These are phyloP conservation scores for Vitis hybrid DNA, from an alignment of 177 flowering plant species.

Conservation along the genomic window DNA sequence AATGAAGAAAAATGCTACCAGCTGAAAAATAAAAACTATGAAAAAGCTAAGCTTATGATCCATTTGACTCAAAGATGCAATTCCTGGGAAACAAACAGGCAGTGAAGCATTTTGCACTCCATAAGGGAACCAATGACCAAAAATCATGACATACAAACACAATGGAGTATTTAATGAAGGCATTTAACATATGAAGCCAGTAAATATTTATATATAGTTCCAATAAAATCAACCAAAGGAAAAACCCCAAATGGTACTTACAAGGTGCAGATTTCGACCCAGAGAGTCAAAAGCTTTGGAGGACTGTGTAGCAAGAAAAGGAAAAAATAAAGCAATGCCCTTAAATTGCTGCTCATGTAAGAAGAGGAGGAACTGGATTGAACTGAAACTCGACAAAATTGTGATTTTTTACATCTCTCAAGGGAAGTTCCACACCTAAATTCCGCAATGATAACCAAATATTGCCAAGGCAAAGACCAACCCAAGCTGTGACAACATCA, in stretches of 20 bases:
- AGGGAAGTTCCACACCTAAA: constrained; percentile 19
- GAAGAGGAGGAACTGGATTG: not conserved
- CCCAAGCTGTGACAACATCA: constrained; percentile 16
- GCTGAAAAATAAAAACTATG: too few relatives aligned
- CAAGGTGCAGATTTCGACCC: constrained; percentile 12
- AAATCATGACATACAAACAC: too few relatives aligned
- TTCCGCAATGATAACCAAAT: constrained; percentile 24
- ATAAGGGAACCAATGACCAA: too few relatives aligned
- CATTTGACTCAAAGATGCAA: too few relatives aligned
- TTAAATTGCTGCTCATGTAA: not conserved
- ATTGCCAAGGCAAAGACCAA: constrained; percentile 19
- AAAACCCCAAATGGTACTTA: constrained; percentile 16
- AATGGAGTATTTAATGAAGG: too few relatives aligned
- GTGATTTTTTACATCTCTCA: constrained; percentile 20
- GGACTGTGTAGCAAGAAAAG: not conserved
- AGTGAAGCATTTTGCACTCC: too few relatives aligned
- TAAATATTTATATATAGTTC: not conserved
- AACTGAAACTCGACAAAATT: constrained; percentile 14
- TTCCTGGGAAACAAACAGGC: too few relatives aligned
- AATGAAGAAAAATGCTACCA: too few relatives aligned
- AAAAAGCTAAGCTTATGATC: too few relatives aligned
- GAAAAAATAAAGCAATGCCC: not conserved
- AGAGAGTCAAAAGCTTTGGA: not conserved
- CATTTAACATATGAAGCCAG: too few relatives aligned
- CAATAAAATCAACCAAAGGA: not conserved